A percentile compares a stretch with the other conserved stretches of the same genome.
These are phyloP conservation scores for Populus tomentosa DNA, from an alignment of 441 rosid genomes.

Conservation along the genomic window DNA sequence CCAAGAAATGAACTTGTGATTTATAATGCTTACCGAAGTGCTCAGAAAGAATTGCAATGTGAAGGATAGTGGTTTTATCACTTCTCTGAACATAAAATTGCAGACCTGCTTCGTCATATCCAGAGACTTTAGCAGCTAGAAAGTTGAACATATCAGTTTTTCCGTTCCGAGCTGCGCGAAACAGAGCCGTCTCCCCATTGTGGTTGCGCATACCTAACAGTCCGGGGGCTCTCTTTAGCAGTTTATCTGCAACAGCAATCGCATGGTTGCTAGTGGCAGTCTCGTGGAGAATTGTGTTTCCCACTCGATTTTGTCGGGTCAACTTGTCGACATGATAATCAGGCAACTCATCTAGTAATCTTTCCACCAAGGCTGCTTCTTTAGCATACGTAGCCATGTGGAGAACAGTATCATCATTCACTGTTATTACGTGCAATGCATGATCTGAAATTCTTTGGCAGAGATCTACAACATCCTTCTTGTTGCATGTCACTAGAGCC, in stretches of 20 bases:
- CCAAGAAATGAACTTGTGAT: too few relatives aligned
- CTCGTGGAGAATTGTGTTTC: conserved; percentile 19
- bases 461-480: conserved; percentile 7
- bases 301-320: conserved; percentile 6
- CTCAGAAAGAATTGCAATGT: conserved; percentile 11
- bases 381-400: conserved; percentile 20
- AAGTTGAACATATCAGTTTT: conserved; percentile 1
- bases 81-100: conserved; percentile 14
- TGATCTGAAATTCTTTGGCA: conserved; percentile 13
- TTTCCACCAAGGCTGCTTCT: neutral
- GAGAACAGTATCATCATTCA: conserved; percentile 15
- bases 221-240: conserved; percentile 16
- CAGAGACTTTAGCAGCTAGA: too few relatives aligned
- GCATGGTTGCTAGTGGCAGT: conserved; percentile 19
- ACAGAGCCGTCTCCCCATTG: conserved; percentile 19
- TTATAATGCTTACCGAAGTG: conserved; percentile 12
- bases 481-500: conserved; percentile 13
- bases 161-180: conserved; percentile 18
- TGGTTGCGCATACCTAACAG: conserved; percentile 23
- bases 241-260: conserved; percentile 17
- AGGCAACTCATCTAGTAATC: neutral
- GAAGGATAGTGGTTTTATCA: conserved; percentile 25
- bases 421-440: conserved; percentile 16
- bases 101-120: neutral
- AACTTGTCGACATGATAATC: conserved; percentile 2